These are phyloP conservation scores for Thermothelomyces thermophilus DNA, from an alignment of 2,329 filamentous ascomycete genomes.

Conservation along the genomic window DNA sequence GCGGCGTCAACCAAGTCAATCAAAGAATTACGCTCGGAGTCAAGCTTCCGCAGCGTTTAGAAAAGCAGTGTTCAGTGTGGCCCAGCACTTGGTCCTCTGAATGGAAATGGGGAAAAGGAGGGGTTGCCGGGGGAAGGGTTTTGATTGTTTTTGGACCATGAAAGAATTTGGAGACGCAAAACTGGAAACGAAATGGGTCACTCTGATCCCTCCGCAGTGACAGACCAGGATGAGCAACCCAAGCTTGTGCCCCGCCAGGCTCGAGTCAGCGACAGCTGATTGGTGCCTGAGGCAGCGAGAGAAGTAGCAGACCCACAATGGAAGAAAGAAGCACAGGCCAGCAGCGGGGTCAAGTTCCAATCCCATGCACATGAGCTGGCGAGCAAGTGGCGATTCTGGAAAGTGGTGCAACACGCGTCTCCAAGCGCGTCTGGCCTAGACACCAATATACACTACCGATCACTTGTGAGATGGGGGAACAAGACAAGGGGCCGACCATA, in stretches of 20 bases:
- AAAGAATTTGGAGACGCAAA: conserved; percentile 25
- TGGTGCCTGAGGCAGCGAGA: conserved; percentile 13
- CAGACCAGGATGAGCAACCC: conserved; percentile 2
- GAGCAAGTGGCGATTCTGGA: conserved; percentile 5
- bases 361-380: conserved; percentile 12
- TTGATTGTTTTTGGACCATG: conserved; percentile 21
- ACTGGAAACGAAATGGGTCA: conserved; percentile 20
- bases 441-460: too few relatives aligned
- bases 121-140: conserved; percentile 11
- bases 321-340: background rate
- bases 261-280: conserved; percentile 12
- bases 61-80: conserved; percentile 1
- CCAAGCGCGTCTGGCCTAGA: conserved; percentile 4
- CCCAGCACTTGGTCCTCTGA: conserved; percentile 6
- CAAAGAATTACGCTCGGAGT: background rate
- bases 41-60: conserved; percentile 2
- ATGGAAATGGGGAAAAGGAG: conserved; percentile 5
- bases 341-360: background rate
- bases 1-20: background rate
- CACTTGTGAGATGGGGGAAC: too few relatives aligned
- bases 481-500: too few relatives aligned
- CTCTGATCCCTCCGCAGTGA: conserved; percentile 5
- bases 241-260: conserved; percentile 7
- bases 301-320: background rate
- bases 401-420: background rate